Base-by-base conservation (phyloP, 305 asterid species). In the Fraxinus velutina region DNA sequence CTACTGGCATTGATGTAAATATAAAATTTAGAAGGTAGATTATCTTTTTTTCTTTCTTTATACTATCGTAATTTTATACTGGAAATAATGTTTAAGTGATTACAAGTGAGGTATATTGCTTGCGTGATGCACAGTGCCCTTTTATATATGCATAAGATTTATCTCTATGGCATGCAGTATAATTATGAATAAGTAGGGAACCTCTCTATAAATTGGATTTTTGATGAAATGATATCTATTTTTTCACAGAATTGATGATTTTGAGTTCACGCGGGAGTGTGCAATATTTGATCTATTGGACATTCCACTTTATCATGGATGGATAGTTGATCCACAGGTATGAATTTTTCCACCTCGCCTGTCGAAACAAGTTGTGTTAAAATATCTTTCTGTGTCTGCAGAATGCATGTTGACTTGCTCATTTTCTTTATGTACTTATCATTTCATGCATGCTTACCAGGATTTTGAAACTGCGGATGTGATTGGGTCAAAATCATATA, bases 311-410 rank as follows among this genome's bases (percentile, higher is more conserved):
- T 94, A 93, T 89, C 98, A 96, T 82, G 98, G 98, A 77, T 94
- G 99, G 99, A 96, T 96, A 83, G 93, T 94, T 90, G 98, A 96
- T 84, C 93, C 97, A 0, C 98, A 94, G 97, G 98, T 93, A 92
- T 82, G 89, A 36, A 80, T 68, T 81, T 71, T 78, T 60, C 27
- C 62, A 70, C 80, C 34, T 34, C 62, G 5, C 78, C 68, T 8
- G 79, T 82, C 24, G 76, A 75, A 71, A 9, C 78, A 72, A 70
- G 52, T n/a, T 76, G 24, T 44, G 33, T 73, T 78, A 30, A 50
- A 62, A 52, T 78, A 9, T 66, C 32, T 21, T 74, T 52, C 73
- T 24, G 34, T 24, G n/a, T 27, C 15, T 30, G 32, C 27, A 80
- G 21, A 60, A 27, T 15, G 24, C 39, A 13, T 32, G 83, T 50